A percentile compares a stretch with the other conserved stretches of the same genome.
Conservation (phyloP, 2,329 filamentous ascomycete genomes). For the Claviceps paspali region DNA sequence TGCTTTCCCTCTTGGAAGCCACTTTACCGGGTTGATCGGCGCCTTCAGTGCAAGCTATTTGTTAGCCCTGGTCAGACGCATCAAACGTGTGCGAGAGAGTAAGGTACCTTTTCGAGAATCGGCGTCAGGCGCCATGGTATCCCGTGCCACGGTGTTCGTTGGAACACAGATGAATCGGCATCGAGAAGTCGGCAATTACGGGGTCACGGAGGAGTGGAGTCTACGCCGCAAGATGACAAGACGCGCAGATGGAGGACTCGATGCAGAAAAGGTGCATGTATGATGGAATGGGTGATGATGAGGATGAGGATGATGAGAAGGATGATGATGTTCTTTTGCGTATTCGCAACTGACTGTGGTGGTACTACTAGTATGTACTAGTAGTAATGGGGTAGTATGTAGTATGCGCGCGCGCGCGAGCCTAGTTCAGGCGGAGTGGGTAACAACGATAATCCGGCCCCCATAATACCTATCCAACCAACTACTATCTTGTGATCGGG, state of each 20-base stretch:
- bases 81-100: background rate
- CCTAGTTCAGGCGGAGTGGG: background rate
- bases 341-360: background rate
- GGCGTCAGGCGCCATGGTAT: constrained; percentile 9
- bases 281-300: background rate
- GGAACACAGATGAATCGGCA: background rate
- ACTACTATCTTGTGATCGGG: no score
- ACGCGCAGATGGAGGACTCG: background rate
- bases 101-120: constrained; percentile 16
- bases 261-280: background rate
- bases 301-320: no score
- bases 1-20: constrained; percentile 38
- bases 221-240: background rate
- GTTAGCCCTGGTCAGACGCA: background rate
- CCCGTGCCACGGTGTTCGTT: background rate
- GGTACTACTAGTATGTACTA: no score
- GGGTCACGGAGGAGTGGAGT: background rate
- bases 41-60: constrained; percentile 1
- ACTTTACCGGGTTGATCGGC: constrained; percentile 45
- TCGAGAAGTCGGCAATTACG: background rate
- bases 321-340: background rate
- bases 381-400: no score
- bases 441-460: constrained; percentile 6
- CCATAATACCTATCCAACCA: no score
- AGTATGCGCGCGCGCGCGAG: no score